Base-by-base conservation (phyloP, 139 green algal genomes). In the Chlorella sp. region DNA sequence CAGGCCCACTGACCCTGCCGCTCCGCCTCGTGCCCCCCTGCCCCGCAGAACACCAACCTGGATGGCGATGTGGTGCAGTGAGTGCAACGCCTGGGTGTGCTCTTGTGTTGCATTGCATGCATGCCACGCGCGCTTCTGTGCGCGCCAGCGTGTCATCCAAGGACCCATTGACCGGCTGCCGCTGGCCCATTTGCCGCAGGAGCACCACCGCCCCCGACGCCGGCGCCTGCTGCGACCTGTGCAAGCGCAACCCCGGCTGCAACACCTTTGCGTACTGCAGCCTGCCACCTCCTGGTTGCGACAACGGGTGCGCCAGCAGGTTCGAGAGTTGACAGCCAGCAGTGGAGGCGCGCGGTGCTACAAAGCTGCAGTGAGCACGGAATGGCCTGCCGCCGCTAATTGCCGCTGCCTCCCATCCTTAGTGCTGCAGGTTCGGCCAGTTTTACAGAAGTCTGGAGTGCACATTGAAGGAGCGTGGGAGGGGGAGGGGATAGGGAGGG, bases 221-320 rank as follows among this genome's bases (percentile, higher is more conserved):
- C 40, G 72, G 72, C 72, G 72, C 72, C 72, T 78, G 72, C 72
- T 78, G 72, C 72, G 43, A 78, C 19, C 72, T 78, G 24, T 78
- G 72, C 72, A 78, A 78, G 44, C 24, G 72, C 28, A 34, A 60
- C 43, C 24, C 8, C 43, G 40, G 40, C 43, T 78, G 72, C 72
- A 78, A 78, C 72, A 32, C n/a, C 1, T 78, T 78, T 60, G 72
- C 72, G 14, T 78, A 62, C 72, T 78, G 72, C 72, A 43, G 43
- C 4, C 43, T 78, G 26, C 72, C 72, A 14, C 43, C 72, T 43
- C 72, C 72, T 8, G 72, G 72, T 44, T 78, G 72, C 14, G 51
- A 60, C 51, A 60, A 60, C 51, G 51, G 51, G 70, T 76, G 70
- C 34, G 70, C 28, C 8, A 1, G 20, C 40, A 14, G 24, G 41